Percentiles rank a stretch among this genome's conserved stretches.
Evolutionary conservation across 129 eudicot species (phyloP).

Genomic region (Saussurea involucrata): DNA sequence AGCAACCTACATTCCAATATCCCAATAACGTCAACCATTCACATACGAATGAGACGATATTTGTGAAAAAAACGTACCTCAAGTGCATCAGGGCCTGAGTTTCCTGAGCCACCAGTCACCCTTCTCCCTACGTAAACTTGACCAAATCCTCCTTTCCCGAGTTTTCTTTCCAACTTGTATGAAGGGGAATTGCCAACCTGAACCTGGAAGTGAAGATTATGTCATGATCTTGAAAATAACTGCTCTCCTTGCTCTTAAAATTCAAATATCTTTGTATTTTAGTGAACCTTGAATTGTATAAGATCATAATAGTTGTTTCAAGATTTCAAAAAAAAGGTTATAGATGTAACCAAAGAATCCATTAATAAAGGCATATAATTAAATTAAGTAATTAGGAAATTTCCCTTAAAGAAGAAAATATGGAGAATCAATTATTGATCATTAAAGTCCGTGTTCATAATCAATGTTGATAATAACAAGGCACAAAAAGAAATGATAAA

Average conservation of each 20-base stretch:
- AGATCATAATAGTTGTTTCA: too few species aligned
- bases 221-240: background rate
- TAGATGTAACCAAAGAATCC: too few species aligned
- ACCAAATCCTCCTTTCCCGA: constrained; percentile 96
- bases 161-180: constrained; percentile 66
- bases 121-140: constrained; percentile 92
- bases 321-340: too few species aligned
- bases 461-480: background rate
- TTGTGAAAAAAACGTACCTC: constrained; percentile 46
- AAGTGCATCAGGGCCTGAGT: constrained; percentile 64
- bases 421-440: background rate
- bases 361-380: background rate
- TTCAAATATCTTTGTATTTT: background rate
- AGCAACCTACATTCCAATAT: constrained; percentile 52
- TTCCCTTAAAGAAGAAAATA: background rate
- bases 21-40: background rate
- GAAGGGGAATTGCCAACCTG: constrained; percentile 83
- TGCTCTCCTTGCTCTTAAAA: background rate
- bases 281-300: background rate
- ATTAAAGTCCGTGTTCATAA: background rate
- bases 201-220: constrained; percentile 42
- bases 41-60: background rate
- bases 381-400: background rate
- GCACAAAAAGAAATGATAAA: background rate
- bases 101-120: constrained; percentile 50